These are phyloP conservation scores for Mycena rosella DNA, from an alignment of 768 basidiomycete species.

Conservation along the genomic window DNA sequence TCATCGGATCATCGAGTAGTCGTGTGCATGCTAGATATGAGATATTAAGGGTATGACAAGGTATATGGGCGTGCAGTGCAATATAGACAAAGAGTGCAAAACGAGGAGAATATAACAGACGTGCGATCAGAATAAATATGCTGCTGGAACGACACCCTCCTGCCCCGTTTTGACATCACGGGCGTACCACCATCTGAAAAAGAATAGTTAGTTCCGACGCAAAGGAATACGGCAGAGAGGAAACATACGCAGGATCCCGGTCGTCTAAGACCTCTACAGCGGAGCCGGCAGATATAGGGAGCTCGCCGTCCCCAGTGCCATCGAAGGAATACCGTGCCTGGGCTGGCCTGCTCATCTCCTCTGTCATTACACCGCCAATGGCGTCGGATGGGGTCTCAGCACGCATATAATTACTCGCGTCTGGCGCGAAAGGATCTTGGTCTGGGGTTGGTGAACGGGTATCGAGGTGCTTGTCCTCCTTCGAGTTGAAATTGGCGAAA, in stretches of 20 bases:
- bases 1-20: constrained; percentile 18
- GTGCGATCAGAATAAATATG: constrained; percentile 83
- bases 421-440: constrained; percentile 76
- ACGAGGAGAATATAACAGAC: constrained; percentile 17
- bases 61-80: constrained; percentile 35
- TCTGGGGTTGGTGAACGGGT: constrained; percentile 49
- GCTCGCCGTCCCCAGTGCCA: constrained; percentile 82
- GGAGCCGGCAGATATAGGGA: constrained; percentile 74
- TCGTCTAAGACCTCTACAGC: constrained; percentile 86
- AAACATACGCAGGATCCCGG: constrained; percentile 78
- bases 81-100: constrained; percentile 25
- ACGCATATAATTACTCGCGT: constrained; percentile 82
- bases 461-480: constrained; percentile 69
- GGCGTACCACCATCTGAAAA: constrained; percentile 91
- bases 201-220: neutral
- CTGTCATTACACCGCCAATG: constrained; percentile 70
- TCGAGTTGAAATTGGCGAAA: constrained; percentile 53
- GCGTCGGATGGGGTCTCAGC: constrained; percentile 87
- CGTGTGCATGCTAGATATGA: constrained; percentile 27
- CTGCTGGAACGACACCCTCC: constrained; percentile 92
- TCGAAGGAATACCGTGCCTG: constrained; percentile 90
- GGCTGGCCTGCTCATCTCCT: constrained; percentile 80
- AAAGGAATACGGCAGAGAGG: no score
- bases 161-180: constrained; percentile 82
- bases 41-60: constrained; percentile 33